Base-by-base conservation (phyloP, 345 rosid genomes). In the Camelina hispida region DNA sequence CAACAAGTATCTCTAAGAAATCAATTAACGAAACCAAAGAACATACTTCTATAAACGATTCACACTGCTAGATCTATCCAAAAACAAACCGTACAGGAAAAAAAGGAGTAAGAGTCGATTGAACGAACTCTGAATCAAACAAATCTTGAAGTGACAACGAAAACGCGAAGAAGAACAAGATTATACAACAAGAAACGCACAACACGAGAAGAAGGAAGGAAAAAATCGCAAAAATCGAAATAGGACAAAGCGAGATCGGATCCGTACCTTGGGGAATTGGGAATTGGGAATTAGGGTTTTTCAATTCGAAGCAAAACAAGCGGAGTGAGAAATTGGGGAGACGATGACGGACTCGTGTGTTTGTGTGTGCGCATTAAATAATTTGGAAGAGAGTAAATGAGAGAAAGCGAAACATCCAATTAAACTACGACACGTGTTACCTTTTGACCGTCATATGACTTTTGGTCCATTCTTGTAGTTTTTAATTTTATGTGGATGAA, bases 351-450 rank as follows among this genome's bases (percentile, higher is more conserved):
- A 50, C 3, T 3, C 17, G 8, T 61, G 30, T 4, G 16, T 17
- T 4, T 28, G 30, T 25, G 28, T 3, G 30, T 4, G 30, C 30
- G 30, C 30, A 28, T 28, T 28, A 28, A 28, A 28, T 28, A 28
- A 28, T 28, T 28, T 34, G 57, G 64, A 44, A 40, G 25, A 59
- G 46, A 18, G 58, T 30, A 30, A 47, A 38, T 7, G 48, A 62
- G n/a, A 35, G 66, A 70, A 15, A 22, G 46, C 63, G 5, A 5
- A 12, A 57, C 0, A 80, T 37, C 88, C 83, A 84, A 81, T 83
- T 4, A n/a, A 0, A 62, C 13, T 4, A 0, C 6, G 86, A 81
- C 89, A 85, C 14, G 81, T 82, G 77, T 17, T 55, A 57, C 17
- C 22, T 23, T 6, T 50, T 38, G 61, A 51, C 69, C 9, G 62